phyloP scores from a whole-genome alignment of 306 rosid species.

The Luffa acutangula region DNA sequence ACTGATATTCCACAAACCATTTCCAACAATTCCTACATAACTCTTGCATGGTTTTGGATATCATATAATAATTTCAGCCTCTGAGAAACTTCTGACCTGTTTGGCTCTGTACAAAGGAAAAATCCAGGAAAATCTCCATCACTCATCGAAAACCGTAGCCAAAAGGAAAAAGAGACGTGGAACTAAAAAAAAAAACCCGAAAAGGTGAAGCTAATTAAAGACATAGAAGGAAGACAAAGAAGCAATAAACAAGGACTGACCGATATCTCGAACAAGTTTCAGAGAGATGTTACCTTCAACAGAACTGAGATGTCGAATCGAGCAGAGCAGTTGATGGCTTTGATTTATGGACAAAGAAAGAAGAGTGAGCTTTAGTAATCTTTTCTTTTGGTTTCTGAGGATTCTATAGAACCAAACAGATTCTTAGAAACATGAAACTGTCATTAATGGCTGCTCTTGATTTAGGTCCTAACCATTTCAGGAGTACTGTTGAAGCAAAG shows the following conservation, averaged over 20 bases:
- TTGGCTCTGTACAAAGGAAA: background rate
- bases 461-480: background rate
- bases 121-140: background rate
- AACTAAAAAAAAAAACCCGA: background rate
- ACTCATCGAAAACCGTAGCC: background rate
- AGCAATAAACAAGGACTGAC: background rate
- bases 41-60: background rate
- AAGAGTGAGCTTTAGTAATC: background rate
- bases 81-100: background rate
- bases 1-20: background rate
- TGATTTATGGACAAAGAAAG: background rate
- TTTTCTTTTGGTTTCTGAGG: background rate
- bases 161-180: background rate
- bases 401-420: background rate
- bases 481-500: conserved; percentile 4
- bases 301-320: background rate
- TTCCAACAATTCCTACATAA: background rate
- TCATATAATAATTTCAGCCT: background rate
- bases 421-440: background rate
- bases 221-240: background rate
- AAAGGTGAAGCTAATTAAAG: background rate
- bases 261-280: background rate
- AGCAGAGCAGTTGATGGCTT: background rate
- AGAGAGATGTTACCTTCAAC: background rate
- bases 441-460: conserved; percentile 8